Evolutionary conservation across 1,284 basidiomycete genomes (phyloP).

Genomic region (Ganoderma lingzhi): DNA sequence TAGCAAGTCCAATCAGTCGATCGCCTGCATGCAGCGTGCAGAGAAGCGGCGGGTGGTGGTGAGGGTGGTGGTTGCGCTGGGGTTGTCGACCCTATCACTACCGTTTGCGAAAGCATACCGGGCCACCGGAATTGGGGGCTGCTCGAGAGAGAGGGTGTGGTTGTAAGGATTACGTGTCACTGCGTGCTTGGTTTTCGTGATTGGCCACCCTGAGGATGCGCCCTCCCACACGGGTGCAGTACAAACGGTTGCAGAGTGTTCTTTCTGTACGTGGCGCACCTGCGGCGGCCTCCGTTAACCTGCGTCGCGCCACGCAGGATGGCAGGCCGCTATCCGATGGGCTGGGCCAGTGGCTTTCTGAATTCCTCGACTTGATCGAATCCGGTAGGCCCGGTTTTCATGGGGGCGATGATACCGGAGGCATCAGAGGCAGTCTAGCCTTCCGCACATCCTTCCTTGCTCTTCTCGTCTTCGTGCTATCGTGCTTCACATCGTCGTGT

Average conservation of each 20-base stretch:
- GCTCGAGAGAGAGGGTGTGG: not conserved
- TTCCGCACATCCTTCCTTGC: not conserved
- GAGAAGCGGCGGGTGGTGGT: not conserved
- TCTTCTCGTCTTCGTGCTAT: not conserved
- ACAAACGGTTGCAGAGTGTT: not conserved
- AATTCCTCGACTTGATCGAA: not conserved
- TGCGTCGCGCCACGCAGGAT: not conserved
- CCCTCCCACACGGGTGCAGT: conserved; percentile 6
- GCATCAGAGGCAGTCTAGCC: not conserved
- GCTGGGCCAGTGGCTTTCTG: not conserved
- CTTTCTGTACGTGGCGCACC: not conserved
- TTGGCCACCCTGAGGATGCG: not conserved
- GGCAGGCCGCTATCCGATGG: not conserved
- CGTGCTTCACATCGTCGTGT: not conserved
- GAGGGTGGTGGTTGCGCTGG: not conserved
- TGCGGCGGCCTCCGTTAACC: not conserved
- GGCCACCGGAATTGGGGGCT: not conserved
- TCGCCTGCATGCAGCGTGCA: not conserved
- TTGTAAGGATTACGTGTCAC: conserved; percentile 5
- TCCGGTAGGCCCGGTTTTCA: not conserved
- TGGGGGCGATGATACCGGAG: conserved; percentile 2
- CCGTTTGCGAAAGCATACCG: not conserved
- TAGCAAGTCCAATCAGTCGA: not conserved
- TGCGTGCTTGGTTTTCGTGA: not conserved
- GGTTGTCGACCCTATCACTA: not conserved